Conservation (phyloP, 257 asterid species). For the Solanum pinnatisectum region DNA sequence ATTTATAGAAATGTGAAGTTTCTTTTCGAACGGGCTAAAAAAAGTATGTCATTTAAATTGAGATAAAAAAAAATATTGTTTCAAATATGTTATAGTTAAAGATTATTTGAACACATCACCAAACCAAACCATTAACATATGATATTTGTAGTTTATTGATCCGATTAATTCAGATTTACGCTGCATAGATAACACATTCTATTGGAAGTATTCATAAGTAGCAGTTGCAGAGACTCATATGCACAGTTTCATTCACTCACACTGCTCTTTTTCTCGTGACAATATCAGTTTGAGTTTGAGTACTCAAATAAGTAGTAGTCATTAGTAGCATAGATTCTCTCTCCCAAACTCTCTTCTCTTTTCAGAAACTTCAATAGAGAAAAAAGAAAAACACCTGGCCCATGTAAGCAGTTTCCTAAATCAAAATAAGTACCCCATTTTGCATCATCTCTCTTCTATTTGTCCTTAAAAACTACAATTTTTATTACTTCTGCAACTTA, state of each 20-base stretch:
- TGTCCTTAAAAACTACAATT: background rate
- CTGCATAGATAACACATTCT: accelerated
- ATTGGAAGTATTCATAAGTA: background rate
- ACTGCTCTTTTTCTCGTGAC: slow-evolving; percentile 66
- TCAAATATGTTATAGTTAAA: background rate
- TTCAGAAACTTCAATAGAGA: background rate
- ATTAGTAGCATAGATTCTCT: background rate
- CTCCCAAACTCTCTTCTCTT: background rate
- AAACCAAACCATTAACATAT: background rate
- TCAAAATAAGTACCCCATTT: slow-evolving; percentile 12
- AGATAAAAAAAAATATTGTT: accelerated
- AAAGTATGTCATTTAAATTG: background rate
- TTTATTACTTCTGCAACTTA: background rate
- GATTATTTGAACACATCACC: background rate
- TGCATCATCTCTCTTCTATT: slow-evolving; percentile 3
- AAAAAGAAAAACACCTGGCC: slow-evolving; percentile 60
- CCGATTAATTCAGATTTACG: background rate
- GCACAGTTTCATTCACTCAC: slow-evolving; percentile 26
- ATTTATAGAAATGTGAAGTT: background rate
- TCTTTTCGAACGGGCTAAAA: accelerated
- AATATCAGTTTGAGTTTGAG: background rate
- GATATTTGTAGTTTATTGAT: accelerated
- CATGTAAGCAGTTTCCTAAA: slow-evolving; percentile 41
- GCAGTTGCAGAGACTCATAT: slow-evolving; percentile 2
- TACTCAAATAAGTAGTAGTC: background rate